Conservation (phyloP, 495 filamentous ascomycete species). For the Lepidopterella palustris region DNA sequence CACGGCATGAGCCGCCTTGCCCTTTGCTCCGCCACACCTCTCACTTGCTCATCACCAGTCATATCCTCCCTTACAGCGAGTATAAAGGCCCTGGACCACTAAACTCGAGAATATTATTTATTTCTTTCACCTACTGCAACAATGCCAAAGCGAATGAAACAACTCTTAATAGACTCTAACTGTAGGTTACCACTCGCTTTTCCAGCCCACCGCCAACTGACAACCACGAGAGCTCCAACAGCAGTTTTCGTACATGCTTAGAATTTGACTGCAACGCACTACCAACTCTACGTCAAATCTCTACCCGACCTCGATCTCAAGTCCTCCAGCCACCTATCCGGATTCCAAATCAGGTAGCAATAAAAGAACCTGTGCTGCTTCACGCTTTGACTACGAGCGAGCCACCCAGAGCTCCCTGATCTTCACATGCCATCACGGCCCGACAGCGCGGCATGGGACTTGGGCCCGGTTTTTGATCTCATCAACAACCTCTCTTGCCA, state of each 20-base stretch:
- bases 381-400: neutral
- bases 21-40: neutral
- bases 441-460: conserved; percentile 31
- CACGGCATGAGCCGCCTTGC: neutral
- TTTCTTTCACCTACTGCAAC: neutral
- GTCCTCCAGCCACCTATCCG: too few species aligned
- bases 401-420: neutral
- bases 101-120: neutral
- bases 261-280: neutral
- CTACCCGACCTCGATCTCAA: too few species aligned
- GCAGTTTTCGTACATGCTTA: neutral
- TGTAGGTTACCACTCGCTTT: neutral
- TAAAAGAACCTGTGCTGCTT: too few species aligned
- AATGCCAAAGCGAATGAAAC: neutral
- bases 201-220: neutral
- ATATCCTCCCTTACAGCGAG: neutral
- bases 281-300: too few species aligned
- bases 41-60: neutral
- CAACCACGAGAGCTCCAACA: too few species aligned
- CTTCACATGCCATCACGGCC: conserved; percentile 15
- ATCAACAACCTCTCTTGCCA: conserved; percentile 21
- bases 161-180: neutral
- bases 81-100: neutral
- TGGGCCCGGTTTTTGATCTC: conserved; percentile 30
- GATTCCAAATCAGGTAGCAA: too few species aligned